Evolutionary conservation across 1,139 yeast species (phyloP).

Genomic region (Lodderomyces margitis): DNA sequence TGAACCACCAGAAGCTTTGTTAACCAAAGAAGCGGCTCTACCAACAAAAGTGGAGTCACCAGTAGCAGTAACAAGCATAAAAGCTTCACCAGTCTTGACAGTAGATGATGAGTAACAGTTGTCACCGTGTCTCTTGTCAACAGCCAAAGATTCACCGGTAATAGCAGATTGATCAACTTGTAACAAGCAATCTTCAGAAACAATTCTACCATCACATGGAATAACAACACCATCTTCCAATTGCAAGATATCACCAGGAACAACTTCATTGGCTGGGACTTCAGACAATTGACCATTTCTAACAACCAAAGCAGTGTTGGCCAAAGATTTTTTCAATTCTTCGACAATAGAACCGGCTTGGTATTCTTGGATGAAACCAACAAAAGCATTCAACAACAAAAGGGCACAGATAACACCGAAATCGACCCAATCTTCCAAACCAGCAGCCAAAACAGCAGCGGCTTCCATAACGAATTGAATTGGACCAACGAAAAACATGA

Average conservation of each 20-base stretch:
- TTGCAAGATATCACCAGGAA: slow-evolving; percentile 90
- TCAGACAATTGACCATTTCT: slow-evolving; percentile 80
- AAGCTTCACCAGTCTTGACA: slow-evolving; percentile 95
- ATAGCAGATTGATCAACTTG: slow-evolving; percentile 98
- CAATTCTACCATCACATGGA: slow-evolving; percentile 94
- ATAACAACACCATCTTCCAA: slow-evolving; percentile 93
- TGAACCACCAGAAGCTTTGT: slow-evolving; percentile 89
- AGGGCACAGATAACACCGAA: slow-evolving; percentile 96
- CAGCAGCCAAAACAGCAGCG: slow-evolving; percentile 96
- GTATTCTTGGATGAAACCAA: slow-evolving; percentile 97
- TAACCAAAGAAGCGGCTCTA: slow-evolving; percentile 95
- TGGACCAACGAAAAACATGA: slow-evolving; percentile 95
- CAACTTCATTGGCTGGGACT: slow-evolving; percentile 77
- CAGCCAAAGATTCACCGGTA: slow-evolving; percentile 98
- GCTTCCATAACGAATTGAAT: slow-evolving; percentile 99
- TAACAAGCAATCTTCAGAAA: slow-evolving; percentile 82
- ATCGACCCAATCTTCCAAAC: slow-evolving; percentile 99
- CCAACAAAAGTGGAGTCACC: slow-evolving; percentile 94
- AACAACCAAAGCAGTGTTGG: slow-evolving; percentile 82
- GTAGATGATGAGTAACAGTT: slow-evolving; percentile 90
- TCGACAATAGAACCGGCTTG: slow-evolving; percentile 97
- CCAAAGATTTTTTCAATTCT: slow-evolving; percentile 88
- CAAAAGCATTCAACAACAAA: slow-evolving; percentile 83
- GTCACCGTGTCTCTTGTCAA: slow-evolving; percentile 89
- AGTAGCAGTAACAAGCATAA: slow-evolving; percentile 92